Base-by-base conservation (phyloP, 1,139 yeast species). In the Geotrichum australiense region DNA sequence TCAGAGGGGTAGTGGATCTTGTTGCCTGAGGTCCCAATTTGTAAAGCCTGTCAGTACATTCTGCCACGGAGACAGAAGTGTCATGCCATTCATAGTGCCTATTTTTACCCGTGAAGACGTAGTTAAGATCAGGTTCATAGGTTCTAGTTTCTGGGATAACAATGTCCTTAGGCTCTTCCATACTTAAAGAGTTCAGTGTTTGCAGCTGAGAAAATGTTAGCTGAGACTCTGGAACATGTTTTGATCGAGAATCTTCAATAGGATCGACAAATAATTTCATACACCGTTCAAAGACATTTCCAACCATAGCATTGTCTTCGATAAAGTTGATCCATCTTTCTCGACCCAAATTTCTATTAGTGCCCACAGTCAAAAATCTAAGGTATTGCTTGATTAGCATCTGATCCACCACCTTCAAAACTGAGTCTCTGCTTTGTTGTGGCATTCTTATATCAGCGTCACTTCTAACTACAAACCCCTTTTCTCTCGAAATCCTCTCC, bases 371-470 rank as follows among this genome's bases (percentile, higher is more conserved):
- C n/a, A n/a, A n/a, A n/a, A n/a, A n/a, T n/a, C n/a, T n/a, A n/a
- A n/a, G 7, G 26, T 7, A 6, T 27, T 18, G 11, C 8, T 5
- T 11, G 36, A 19, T 35, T 28, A 52, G 43, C 6, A 49, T 20
- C 5, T 40, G 23, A 29, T 50, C 45, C 19, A 52, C 35, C 18
- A 41, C 28, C 3, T 35, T 30, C 28, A 52, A 40, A 4, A 49
- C 30, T 24, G 40, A 30, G 7, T 35, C 37, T 25, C 34, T 29
- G 6, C 52, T 39, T 35, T 53, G 53, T 12, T 43, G 43, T 6
- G 53, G 53, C 40, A 53, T 40, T 22, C 24, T 30, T 3, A 54
- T 47, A 15, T 51, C 54, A 10, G 50, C 29, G 12, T 26, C 42
- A 3, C 26, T n/a, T 5, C 10, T 26, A 2, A 31, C 12, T 8